Evolutionary conservation across 2,329 filamentous ascomycete species (phyloP), one percentile per base, ranked within the genome.

Genomic region (Ophidiomyces ophidiicola): DNA sequence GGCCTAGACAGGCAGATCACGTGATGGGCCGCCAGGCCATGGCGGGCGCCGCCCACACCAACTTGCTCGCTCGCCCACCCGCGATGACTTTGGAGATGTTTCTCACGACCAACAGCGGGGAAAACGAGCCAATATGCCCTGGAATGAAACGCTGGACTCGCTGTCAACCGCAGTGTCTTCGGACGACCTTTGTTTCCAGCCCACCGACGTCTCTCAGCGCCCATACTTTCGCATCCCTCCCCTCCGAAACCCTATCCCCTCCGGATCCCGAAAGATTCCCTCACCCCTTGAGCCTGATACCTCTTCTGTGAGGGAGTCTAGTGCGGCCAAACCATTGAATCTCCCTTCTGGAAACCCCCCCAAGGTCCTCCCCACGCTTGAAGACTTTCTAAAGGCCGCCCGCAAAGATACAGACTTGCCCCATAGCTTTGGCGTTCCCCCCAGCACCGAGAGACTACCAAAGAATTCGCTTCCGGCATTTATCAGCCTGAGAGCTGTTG

Each of bases 401-500:
- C 54, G 55, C 34, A 59, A 57, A 24, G 60, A 58, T 42, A 59
- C 50, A 37, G 43, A 55, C 35, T 50, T 54, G 24, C 59, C 63
- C 36, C 41, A 51, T 17, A 36, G 48, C 5, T 47, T 50, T 21
- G 56, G 58, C 39, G 44, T 51, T 11, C 48, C 56, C 28, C 48
- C 54, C 28, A 59, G 45, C 32, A 44, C 54, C n/a, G 60, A 62
- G 35, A 55, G 56, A 24, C 60, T 53, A 11, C 60, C 60, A 5
- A 61, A 57, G 44, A 57, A 60, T 1, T 61, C 62, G 15, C 52
- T 64, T 4, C 64, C 64, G 2, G 63, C 63, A 5, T 67, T 67
- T 49, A 63, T 67, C 42, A 67, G 65, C 28, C 54, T 66, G n/a
- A 61, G 62, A 20, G 62, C 64, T 2, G 53, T 67, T 25, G 64